Evolutionary conservation across 306 rosid genomes (phyloP), one percentile per base, ranked within the genome.

Genomic region (Pyrus bretschneideri): DNA sequence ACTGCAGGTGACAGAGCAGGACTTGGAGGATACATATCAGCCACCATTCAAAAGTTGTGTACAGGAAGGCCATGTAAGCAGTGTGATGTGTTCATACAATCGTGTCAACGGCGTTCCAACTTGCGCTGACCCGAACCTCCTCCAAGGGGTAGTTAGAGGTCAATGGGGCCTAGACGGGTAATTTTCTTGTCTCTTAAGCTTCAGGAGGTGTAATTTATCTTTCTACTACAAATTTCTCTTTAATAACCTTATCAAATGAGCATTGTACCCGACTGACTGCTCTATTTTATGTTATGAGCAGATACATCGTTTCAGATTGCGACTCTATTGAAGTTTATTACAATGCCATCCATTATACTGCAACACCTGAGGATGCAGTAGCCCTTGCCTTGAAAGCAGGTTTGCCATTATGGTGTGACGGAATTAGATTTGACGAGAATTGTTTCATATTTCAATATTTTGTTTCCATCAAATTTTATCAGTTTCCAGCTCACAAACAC

Each of bases 71-170:
- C 92, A 92, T 80, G 93, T 87, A 33, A 90, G 97, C 60, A 92
- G 97, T 75, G 92, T 93, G 9, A 93, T 93, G 97, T 93, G 97
- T 62, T 92, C 97, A 55, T 93, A 90, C 42, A 92, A 92, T 78
- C 86, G 93, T 73, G 96, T 90, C 42, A 88, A 93, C 70, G 97
- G 96, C 5, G 75, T 93, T 83, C 97, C 97, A 60, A 93, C 97
- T 2, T 90, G 97, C 80, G 96, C 97, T 66, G 93, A 93, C 9
- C 90, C 97, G 13, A 85, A 81, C 67, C 93, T 92, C n/a, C 91
- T 92, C 78, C 75, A 85, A 83, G 93, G 88, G 1, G 68, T 87
- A 58, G 67, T 93, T 12, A 88, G 97, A 83, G 96, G 78, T 68
- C 85, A 90, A 70, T 92, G 96, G 97, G 83, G 82, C 79, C 90